Percentiles rank a stretch among this genome's conserved stretches.
Evolutionary conservation across 345 rosid genomes (phyloP).

Genomic region (Clarkia xantiana): DNA sequence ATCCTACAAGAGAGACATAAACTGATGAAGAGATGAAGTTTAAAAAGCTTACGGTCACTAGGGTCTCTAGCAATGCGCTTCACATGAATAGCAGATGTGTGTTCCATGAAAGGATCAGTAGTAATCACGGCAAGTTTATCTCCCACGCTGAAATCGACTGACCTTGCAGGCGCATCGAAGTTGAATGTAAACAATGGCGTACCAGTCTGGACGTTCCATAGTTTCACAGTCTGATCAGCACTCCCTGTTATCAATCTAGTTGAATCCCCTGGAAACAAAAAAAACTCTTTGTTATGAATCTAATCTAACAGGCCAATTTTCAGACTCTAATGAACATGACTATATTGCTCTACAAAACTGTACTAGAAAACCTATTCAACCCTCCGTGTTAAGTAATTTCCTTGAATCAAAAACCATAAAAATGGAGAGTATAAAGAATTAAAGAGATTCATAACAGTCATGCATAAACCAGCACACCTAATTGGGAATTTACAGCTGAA

Average conservation of each 20-base stretch:
- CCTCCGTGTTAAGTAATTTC: too few species aligned
- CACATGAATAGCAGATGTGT: slow-evolving; percentile 70
- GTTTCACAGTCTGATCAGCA: slow-evolving; percentile 83
- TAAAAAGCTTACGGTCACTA: slow-evolving; percentile 41
- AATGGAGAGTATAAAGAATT: too few species aligned
- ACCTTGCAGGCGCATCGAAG: slow-evolving; percentile 73
- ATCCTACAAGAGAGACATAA: neutral
- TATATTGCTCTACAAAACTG: too few species aligned
- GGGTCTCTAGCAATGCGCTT: slow-evolving; percentile 63
- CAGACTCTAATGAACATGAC: neutral
- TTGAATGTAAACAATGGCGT: slow-evolving; percentile 43
- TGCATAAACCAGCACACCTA: too few species aligned
- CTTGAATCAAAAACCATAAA: too few species aligned
- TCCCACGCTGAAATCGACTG: slow-evolving; percentile 73
- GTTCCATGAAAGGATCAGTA: slow-evolving; percentile 89
- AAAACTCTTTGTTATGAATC: neutral
- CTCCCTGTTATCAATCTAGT: slow-evolving; percentile 62
- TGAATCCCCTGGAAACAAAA: slow-evolving; percentile 47
- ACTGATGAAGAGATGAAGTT: neutral
- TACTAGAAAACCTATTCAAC: too few species aligned
- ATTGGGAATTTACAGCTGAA: too few species aligned
- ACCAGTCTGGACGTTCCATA: slow-evolving; percentile 81
- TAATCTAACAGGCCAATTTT: neutral
- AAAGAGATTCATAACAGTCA: too few species aligned
- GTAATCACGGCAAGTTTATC: slow-evolving; percentile 88